Evolutionary conservation across 129 eudicot genomes (phyloP), one percentile per base, ranked within the genome.

Genomic region (Flaveria bidentis): DNA sequence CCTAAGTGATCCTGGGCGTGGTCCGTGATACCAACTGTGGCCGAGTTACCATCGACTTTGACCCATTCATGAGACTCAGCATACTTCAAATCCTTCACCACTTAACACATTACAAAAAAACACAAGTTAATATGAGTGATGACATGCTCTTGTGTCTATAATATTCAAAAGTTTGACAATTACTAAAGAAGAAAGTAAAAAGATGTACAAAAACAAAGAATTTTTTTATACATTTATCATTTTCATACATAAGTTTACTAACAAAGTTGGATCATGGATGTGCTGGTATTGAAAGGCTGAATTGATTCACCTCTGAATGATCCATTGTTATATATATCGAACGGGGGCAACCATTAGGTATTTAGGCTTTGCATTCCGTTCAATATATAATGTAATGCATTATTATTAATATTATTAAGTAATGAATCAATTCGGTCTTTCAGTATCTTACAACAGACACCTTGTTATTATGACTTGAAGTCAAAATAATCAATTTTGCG

Each of bases 1-100:
- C 98, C 98, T 76, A 92, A 81, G 85, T 92, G 98, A 77, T 85
- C 90, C 51, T 90, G 96, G 51, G 98, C 98, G 78, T 92, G 98
- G 83, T 92, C 98, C 1, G 98, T 90, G 56, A 92, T 92, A 25
- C 98, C 98, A 4, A 90, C 57, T 12, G 89, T 90, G 12, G 96
- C 96, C 1, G 86, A 81, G 18, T 78, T 86, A 52, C 98, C 98
- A 7, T 86, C 85, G 15, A 88, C 86, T 78, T 88, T 92, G 57
- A 82, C 98, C 98, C 98, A 92, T 78, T 92, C 98, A 63, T 92
- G 98, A 61, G 97, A 86, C 75, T 90, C 96, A 0, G 89, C 87
- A 45, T 92, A 92, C 84, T 86, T 92, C 28, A 92, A 80, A 72
- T 89, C 93, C 85, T 85, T 82, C 71, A 87, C 73, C 46, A 92